A percentile compares a stretch with the other conserved stretches of the same genome.
Evolutionary conservation across 257 asterid genomes (phyloP).

Genomic region (Nicotiana undulata): DNA sequence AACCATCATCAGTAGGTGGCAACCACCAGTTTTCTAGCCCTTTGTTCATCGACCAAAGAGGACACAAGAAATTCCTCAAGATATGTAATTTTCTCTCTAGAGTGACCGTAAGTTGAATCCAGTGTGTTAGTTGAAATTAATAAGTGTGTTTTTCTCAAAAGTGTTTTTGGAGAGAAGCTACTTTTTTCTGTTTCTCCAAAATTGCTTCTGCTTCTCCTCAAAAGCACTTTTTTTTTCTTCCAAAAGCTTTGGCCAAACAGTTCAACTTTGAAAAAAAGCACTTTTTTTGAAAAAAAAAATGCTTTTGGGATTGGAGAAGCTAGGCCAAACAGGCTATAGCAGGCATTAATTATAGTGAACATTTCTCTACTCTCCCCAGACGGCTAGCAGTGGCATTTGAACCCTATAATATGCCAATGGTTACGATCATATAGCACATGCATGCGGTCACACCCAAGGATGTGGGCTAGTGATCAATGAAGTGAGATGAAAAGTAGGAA

Average conservation of each 20-base stretch:
- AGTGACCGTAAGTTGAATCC: background rate
- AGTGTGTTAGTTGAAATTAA: background rate
- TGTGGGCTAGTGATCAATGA: background rate
- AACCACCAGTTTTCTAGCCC: background rate
- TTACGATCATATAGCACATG: background rate
- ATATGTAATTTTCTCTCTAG: background rate
- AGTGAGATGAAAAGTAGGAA: background rate
- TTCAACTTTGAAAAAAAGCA: too few species aligned
- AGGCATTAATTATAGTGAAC: background rate
- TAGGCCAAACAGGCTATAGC: too few species aligned
- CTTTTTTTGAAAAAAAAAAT: too few species aligned
- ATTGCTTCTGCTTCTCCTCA: too few species aligned
- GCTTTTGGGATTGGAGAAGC: too few species aligned
- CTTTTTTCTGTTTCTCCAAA: too few species aligned
- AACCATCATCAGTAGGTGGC: background rate
- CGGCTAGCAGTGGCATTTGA: background rate
- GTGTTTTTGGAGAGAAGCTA: too few species aligned
- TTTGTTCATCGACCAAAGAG: background rate
- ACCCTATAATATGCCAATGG: background rate
- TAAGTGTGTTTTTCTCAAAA: too few species aligned
- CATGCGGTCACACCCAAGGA: background rate
- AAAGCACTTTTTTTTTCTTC: too few species aligned
- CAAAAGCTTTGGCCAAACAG: too few species aligned
- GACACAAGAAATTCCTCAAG: background rate
- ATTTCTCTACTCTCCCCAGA: background rate